These are phyloP conservation scores for Rhododendron griersonianum DNA, from an alignment of 148 eudicot genomes.

Conservation along the genomic window DNA sequence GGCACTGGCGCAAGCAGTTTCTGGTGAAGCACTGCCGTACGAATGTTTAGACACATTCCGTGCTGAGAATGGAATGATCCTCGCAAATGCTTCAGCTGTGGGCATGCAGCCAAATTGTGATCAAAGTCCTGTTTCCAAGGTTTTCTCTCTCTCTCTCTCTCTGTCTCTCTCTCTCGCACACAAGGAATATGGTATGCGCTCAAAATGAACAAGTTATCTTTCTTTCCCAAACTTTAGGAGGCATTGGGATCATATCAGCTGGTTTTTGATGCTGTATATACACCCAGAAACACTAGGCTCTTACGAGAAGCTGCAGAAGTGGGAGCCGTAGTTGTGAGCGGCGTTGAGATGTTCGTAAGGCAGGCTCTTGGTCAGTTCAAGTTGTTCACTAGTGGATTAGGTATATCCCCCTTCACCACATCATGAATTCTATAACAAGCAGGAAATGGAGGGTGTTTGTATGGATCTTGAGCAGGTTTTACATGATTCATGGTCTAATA, in stretches of 20 bases:
- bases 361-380: constrained; percentile 49
- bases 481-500: background rate
- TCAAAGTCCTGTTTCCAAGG: constrained; percentile 46
- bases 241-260: constrained; percentile 37
- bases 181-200: background rate
- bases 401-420: constrained; percentile 19
- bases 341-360: constrained; percentile 50
- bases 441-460: background rate
- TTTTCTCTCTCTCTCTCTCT: constrained; percentile 8
- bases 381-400: constrained; percentile 47
- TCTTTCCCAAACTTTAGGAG: constrained; percentile 15
- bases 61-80: constrained; percentile 40
- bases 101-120: constrained; percentile 45
- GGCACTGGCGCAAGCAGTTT: constrained; percentile 37
- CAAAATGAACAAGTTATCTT: background rate
- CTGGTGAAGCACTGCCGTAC: constrained; percentile 33
- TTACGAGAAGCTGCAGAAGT: constrained; percentile 41
- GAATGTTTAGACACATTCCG: constrained; percentile 25
- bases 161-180: background rate
- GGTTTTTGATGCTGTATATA: constrained; percentile 47
- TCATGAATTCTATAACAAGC: background rate
- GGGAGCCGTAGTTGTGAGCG: constrained; percentile 43
- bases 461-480: background rate
- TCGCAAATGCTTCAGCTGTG: constrained; percentile 43
- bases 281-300: constrained; percentile 47